Evolutionary conservation across 192 early-diverging fungal species (phyloP).

Genomic region (Powellomyces hirtus): DNA sequence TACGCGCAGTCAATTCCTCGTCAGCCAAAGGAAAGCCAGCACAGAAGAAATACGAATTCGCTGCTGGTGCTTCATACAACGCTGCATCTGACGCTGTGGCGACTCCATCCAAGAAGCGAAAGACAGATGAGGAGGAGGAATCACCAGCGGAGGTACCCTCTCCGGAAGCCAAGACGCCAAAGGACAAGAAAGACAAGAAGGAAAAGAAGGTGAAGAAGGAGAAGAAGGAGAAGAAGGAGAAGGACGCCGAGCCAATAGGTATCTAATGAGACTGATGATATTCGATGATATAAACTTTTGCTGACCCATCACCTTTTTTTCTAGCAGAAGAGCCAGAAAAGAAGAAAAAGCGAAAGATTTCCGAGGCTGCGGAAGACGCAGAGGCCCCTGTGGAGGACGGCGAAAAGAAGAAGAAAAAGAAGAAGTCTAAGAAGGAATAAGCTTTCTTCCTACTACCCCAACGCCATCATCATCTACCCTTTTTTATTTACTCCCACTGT

Average conservation of each 20-base stretch:
- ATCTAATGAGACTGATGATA: background rate
- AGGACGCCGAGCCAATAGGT: constrained; percentile 3
- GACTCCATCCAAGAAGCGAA: constrained; percentile 36
- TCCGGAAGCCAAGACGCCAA: constrained; percentile 51
- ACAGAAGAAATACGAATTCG: constrained; percentile 64
- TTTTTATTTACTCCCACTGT: no score
- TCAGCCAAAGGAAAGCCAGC: constrained; percentile 69
- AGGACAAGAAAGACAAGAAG: constrained; percentile 46
- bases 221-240: constrained; percentile 15
- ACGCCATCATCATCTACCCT: no score
- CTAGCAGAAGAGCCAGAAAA: constrained; percentile 12
- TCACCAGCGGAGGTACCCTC: constrained; percentile 46
- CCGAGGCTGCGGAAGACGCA: constrained; percentile 16
- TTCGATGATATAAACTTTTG: background rate
- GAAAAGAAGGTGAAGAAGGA: constrained; percentile 46
- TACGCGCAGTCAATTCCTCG: constrained; percentile 50
- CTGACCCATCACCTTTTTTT: background rate
- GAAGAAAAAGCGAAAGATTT: constrained; percentile 39
- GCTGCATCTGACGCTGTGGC: constrained; percentile 40
- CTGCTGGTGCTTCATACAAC: constrained; percentile 43
- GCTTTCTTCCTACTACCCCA: background rate
- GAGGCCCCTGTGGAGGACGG: constrained; percentile 12
- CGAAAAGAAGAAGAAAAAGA: constrained; percentile 39
- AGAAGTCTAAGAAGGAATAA: constrained; percentile 22
- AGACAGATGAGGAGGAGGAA: constrained; percentile 39